phyloP scores from a whole-genome alignment of 768 basidiomycete species.

The Royoungia palumana region DNA sequence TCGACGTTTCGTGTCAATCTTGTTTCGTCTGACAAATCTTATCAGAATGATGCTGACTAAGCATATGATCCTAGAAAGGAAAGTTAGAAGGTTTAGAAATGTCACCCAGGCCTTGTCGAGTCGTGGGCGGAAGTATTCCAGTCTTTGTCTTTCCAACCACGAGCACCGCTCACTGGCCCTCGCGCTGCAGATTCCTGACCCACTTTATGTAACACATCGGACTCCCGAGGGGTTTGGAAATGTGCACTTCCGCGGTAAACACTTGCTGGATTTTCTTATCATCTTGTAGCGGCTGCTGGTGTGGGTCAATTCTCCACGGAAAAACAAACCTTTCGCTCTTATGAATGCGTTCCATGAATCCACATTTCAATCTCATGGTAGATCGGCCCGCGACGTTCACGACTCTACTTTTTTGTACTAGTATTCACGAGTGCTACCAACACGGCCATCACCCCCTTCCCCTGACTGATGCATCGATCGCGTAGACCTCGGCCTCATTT shows the following conservation, averaged over 20 bases:
- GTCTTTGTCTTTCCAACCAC: neutral
- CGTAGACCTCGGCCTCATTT: slow-evolving; percentile 14
- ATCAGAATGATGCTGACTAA: slow-evolving; percentile 28
- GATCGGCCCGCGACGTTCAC: slow-evolving; percentile 15
- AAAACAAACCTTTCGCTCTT: neutral
- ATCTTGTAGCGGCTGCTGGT: too few relatives aligned
- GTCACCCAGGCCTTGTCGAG: neutral
- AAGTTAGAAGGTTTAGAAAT: neutral
- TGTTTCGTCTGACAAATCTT: slow-evolving; percentile 19
- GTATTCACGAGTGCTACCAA: slow-evolving; percentile 4
- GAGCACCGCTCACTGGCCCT: neutral
- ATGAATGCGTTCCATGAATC: slow-evolving; percentile 1
- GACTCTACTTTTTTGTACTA: slow-evolving; percentile 4
- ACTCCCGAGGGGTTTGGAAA: neutral
- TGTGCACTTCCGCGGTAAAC: neutral
- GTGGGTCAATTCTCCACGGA: slow-evolving; percentile 4
- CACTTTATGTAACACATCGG: neutral
- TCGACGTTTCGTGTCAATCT: neutral
- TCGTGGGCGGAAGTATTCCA: neutral
- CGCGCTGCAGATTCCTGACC: neutral
- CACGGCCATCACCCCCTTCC: slow-evolving; percentile 3
- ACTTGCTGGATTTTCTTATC: neutral
- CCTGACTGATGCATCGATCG: slow-evolving; percentile 2
- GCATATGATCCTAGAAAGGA: slow-evolving; percentile 8
- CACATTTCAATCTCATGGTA: neutral